Conservation (phyloP, 1,284 basidiomycete species). For the Sanghuangporus baumii region DNA sequence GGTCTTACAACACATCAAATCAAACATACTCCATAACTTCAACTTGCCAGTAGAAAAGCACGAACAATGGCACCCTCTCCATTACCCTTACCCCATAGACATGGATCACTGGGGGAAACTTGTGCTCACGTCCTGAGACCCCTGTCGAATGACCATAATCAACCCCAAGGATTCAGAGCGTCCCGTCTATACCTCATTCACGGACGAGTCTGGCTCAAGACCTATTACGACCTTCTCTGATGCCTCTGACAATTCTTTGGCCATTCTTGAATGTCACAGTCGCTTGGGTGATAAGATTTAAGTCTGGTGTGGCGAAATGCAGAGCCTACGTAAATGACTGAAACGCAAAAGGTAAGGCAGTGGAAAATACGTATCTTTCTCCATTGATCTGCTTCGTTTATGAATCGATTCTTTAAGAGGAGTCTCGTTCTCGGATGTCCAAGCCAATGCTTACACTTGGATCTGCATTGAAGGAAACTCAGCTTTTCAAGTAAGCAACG, state of each 20-base stretch:
- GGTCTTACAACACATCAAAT: too few species aligned
- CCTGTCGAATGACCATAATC: conserved; percentile 4
- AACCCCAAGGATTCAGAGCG: not conserved
- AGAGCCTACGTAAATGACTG: not conserved
- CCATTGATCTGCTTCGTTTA: not conserved
- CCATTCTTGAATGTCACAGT: not conserved
- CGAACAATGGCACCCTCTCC: not conserved
- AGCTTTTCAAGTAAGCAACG: not conserved
- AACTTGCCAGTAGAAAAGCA: too few species aligned
- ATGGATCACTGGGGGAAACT: conserved; percentile 3
- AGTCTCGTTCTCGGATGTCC: not conserved
- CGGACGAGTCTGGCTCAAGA: not conserved
- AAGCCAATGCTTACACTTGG: not conserved
- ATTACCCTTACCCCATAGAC: not conserved
- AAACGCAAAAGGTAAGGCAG: not conserved
- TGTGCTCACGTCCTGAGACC: not conserved
- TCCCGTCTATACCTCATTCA: not conserved
- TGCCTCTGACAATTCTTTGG: not conserved
- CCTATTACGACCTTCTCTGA: conserved; percentile 2
- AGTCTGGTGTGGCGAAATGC: not conserved
- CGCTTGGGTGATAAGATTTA: not conserved
- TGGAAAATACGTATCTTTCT: not conserved
- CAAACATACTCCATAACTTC: too few species aligned
- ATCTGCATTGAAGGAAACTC: not conserved
- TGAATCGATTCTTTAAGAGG: not conserved